Conservation (phyloP, 768 basidiomycete species). For the Mycena rebaudengoi region DNA sequence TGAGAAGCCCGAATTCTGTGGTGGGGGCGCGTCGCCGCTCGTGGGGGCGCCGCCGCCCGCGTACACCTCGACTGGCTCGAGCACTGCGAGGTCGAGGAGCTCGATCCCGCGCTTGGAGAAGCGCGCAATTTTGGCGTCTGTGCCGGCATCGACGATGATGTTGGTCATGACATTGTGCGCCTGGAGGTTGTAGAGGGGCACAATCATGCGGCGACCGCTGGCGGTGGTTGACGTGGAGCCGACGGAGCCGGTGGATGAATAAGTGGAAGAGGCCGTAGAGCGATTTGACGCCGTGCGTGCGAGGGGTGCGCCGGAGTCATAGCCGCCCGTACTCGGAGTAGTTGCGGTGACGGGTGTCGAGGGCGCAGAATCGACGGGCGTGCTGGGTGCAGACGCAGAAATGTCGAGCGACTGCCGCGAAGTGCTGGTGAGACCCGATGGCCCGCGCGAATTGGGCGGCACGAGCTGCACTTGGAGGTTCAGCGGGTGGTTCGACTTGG, state of each 20-base stretch:
- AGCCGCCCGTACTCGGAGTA: not conserved
- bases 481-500: slow-evolving; percentile 84
- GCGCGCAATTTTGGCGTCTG: slow-evolving; percentile 85
- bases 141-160: slow-evolving; percentile 86
- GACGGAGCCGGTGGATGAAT: slow-evolving; percentile 31
- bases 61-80: slow-evolving; percentile 83
- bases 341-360: slow-evolving; percentile 25
- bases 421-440: slow-evolving; percentile 43
- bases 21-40: not conserved
- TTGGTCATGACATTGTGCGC: slow-evolving; percentile 91
- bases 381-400: slow-evolving; percentile 38
- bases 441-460: slow-evolving; percentile 64
- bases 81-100: slow-evolving; percentile 76
- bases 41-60: slow-evolving; percentile 41
- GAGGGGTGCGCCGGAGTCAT: slow-evolving; percentile 33
- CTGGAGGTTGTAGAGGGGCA: slow-evolving; percentile 87
- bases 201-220: slow-evolving; percentile 73
- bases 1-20: slow-evolving; percentile 13
- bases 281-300: slow-evolving; percentile 65
- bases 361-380: slow-evolving; percentile 35
- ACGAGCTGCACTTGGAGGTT: slow-evolving; percentile 94
- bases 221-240: slow-evolving; percentile 53
- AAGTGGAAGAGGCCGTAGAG: slow-evolving; percentile 48
- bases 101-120: slow-evolving; percentile 80
- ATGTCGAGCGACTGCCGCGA: slow-evolving; percentile 56